Conservation (phyloP, 305 asterid species). For the Fraxinus albicans region DNA sequence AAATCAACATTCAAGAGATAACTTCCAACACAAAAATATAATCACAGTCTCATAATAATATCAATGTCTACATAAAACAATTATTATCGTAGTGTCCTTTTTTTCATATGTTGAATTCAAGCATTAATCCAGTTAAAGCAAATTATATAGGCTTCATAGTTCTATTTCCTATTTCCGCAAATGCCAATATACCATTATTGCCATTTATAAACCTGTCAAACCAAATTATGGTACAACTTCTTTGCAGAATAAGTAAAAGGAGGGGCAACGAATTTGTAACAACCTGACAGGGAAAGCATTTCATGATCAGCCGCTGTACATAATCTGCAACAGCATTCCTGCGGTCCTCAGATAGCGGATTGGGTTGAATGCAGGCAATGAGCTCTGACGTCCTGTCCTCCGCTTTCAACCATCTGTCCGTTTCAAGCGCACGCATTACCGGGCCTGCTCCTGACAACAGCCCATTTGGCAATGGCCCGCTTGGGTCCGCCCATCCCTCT, state of each 20-base stretch:
- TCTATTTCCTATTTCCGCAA: not conserved
- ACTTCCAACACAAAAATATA: not conserved
- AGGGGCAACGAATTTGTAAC: constrained; percentile 21
- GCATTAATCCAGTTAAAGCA: constrained; percentile 6
- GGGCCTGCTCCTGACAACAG: constrained; percentile 71
- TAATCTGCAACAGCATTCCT: constrained; percentile 90
- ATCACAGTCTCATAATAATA: not conserved
- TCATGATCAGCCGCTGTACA: constrained; percentile 74
- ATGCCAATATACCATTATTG: constrained; percentile 18
- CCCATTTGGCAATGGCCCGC: constrained; percentile 73
- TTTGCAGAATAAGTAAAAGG: constrained; percentile 17
- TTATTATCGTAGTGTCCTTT: not conserved
- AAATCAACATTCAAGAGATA: not conserved
- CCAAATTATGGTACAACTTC: not conserved
- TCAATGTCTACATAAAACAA: not conserved
- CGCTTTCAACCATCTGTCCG: constrained; percentile 77
- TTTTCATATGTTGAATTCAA: not conserved
- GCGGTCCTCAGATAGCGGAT: constrained; percentile 79
- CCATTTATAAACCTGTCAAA: not conserved
- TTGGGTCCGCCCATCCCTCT: constrained; percentile 73
- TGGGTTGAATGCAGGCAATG: constrained; percentile 89
- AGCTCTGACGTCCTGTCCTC: constrained; percentile 95
- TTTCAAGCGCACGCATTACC: constrained; percentile 51
- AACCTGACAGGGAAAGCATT: constrained; percentile 95
- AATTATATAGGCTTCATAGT: not conserved